Evolutionary conservation across 1,284 basidiomycete species (phyloP).

Genomic region (Puccinia novopanici): DNA sequence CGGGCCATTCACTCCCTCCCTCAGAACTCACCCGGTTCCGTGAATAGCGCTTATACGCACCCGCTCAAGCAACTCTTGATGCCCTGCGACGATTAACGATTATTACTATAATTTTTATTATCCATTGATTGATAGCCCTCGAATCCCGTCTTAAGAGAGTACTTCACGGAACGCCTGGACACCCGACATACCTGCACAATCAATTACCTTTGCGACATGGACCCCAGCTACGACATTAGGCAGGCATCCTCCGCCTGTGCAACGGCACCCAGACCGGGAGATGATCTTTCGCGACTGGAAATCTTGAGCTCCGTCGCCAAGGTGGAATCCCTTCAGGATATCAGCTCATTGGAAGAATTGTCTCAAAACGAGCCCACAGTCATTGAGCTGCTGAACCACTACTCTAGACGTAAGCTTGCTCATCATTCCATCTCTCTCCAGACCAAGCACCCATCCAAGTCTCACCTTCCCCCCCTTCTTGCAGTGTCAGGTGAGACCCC

Average conservation of each 20-base stretch:
- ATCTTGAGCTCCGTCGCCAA: slow-evolving; percentile 30
- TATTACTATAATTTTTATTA: no score
- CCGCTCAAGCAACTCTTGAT: background rate
- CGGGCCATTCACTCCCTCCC: background rate
- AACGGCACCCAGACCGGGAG: background rate
- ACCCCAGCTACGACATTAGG: background rate
- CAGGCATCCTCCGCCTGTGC: background rate
- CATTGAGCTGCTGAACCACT: slow-evolving; percentile 36
- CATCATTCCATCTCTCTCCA: background rate
- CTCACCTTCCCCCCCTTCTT: background rate
- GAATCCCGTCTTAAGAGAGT: no score
- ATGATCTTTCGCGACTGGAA: slow-evolving; percentile 10
- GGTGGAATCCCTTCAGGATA: slow-evolving; percentile 23
- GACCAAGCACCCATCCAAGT: background rate
- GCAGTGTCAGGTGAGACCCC: slow-evolving; percentile 28
- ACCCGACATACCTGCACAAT: no score
- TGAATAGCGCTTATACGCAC: slow-evolving; percentile 1
- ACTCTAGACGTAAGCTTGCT: slow-evolving; percentile 21
- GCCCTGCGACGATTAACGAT: slow-evolving; percentile 26
- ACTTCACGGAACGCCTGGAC: no score
- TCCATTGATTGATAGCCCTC: no score
- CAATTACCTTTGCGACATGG: background rate
- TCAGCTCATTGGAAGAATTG: slow-evolving; percentile 16
- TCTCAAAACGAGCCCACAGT: slow-evolving; percentile 29
- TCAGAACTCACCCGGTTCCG: no score